Evolutionary conservation across 495 filamentous ascomycete genomes (phyloP).

Genomic region (Aspergillus sclerotiicarbonarius): DNA sequence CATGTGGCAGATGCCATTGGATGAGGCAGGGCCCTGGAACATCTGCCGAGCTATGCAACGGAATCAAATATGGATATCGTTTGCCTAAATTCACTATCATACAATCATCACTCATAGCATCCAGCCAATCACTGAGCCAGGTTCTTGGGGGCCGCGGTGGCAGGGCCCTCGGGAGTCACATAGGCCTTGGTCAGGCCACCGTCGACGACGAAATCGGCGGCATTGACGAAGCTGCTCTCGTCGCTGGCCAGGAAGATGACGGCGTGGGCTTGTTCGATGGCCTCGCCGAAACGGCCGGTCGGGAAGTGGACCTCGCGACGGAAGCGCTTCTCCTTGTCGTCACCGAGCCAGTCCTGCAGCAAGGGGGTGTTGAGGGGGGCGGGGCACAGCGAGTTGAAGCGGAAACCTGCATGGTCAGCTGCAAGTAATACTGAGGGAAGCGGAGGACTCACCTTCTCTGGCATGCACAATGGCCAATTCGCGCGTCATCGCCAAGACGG

Average conservation of each 20-base stretch:
- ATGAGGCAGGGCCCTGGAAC: constrained; percentile 37
- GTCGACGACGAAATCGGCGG: constrained; percentile 92
- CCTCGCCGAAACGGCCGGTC: constrained; percentile 89
- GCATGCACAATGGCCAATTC: constrained; percentile 84
- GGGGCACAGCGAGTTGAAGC: constrained; percentile 91
- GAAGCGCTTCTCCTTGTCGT: constrained; percentile 78
- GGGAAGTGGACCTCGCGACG: constrained; percentile 95
- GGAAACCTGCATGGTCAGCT: constrained; percentile 37
- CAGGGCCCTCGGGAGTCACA: constrained; percentile 82
- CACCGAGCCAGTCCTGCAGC: constrained; percentile 94
- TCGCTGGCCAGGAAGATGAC: constrained; percentile 93
- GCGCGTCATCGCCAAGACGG: constrained; percentile 81
- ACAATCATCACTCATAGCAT: constrained; percentile 20
- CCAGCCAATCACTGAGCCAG: constrained; percentile 30
- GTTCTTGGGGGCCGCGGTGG: constrained; percentile 69
- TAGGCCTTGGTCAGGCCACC: constrained; percentile 96
- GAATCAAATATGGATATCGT: constrained; percentile 43
- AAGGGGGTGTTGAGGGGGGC: constrained; percentile 85
- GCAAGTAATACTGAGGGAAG: background rate
- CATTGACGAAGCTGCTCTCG: constrained; percentile 92
- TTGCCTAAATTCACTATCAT: constrained; percentile 25
- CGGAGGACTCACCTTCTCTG: constrained; percentile 52
- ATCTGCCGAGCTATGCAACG: constrained; percentile 40
- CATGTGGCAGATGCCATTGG: constrained; percentile 32
- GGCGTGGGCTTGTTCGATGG: constrained; percentile 91